These are phyloP conservation scores for Syzygium aromaticum DNA, from an alignment of 345 rosid species.

Conservation along the genomic window DNA sequence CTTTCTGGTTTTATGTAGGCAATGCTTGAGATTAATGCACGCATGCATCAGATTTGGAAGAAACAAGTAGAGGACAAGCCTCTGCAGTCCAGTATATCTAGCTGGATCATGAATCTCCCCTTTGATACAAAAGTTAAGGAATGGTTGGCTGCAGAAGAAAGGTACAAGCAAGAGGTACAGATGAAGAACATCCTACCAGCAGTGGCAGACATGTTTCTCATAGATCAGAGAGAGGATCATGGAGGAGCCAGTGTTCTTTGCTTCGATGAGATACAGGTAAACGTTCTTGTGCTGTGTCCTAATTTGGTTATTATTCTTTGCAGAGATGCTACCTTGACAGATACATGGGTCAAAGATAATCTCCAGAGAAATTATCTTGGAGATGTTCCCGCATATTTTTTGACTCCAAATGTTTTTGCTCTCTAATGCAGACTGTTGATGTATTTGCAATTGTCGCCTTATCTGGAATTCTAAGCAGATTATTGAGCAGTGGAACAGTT, in stretches of 20 bases:
- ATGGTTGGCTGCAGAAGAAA: conserved; percentile 89
- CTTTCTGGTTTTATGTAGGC: conserved; percentile 36
- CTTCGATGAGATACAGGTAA: conserved; percentile 95
- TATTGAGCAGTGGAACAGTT: conserved; percentile 76
- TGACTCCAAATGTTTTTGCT: conserved; percentile 16
- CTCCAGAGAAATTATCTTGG: neutral
- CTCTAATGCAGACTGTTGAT: conserved; percentile 75
- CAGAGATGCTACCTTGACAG: neutral
- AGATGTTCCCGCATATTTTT: neutral
- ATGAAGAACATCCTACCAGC: conserved; percentile 84
- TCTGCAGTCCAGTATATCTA: conserved; percentile 45
- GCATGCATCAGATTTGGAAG: conserved; percentile 87
- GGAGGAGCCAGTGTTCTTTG: conserved; percentile 84
- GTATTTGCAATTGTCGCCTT: conserved; percentile 97
- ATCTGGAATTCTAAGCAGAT: conserved; percentile 97
- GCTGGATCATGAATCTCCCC: conserved; percentile 83
- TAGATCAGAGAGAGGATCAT: conserved; percentile 40
- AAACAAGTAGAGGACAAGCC: conserved; percentile 59
- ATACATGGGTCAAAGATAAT: neutral
- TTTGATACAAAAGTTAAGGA: conserved; percentile 78
- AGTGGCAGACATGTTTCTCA: conserved; percentile 80
- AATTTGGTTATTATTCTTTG: neutral
- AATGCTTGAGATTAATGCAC: conserved; percentile 82
- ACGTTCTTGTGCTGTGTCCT: neutral
- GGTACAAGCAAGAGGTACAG: conserved; percentile 69